Evolutionary conservation across 768 basidiomycete genomes (phyloP).

Genomic region (Punctularia strigosozonata): DNA sequence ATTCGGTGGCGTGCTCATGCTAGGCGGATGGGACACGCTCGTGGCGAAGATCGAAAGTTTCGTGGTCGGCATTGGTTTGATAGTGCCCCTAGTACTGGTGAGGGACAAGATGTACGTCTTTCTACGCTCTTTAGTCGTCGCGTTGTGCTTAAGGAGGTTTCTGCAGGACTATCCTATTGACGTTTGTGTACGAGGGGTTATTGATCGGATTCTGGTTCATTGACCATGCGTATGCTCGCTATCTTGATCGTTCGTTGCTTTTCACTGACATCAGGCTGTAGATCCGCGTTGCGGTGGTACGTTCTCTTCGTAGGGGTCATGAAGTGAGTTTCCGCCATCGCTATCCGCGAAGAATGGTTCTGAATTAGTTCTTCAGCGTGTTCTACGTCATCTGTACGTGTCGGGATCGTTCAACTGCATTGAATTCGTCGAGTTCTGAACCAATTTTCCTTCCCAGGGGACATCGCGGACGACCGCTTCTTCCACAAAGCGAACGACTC

Average conservation of each 20-base stretch:
- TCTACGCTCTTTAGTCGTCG: not conserved
- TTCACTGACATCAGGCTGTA: conserved; percentile 17
- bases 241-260: conserved; percentile 2
- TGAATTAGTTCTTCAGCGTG: conserved; percentile 29
- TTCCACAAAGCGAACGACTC: conserved; percentile 93
- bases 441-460: conserved; percentile 40
- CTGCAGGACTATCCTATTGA: conserved; percentile 73
- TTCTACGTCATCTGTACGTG: conserved; percentile 80
- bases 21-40: conserved; percentile 81
- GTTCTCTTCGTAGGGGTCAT: conserved; percentile 75
- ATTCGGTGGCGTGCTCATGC: conserved; percentile 71
- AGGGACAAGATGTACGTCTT: conserved; percentile 75
- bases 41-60: conserved; percentile 91
- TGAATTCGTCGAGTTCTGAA: not conserved
- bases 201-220: conserved; percentile 94
- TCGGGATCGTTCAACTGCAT: not conserved
- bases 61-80: conserved; percentile 73
- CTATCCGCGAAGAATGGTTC: conserved; percentile 4
- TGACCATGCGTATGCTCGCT: conserved; percentile 64
- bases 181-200: conserved; percentile 71
- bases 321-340: conserved; percentile 42
- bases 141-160: conserved; percentile 3
- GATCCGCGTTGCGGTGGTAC: conserved; percentile 75
- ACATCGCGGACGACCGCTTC: conserved; percentile 87
- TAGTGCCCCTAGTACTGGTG: conserved; percentile 79